These are phyloP conservation scores for Hypoxylon sp. DNA, from an alignment of 2,329 filamentous ascomycete species.

Conservation along the genomic window DNA sequence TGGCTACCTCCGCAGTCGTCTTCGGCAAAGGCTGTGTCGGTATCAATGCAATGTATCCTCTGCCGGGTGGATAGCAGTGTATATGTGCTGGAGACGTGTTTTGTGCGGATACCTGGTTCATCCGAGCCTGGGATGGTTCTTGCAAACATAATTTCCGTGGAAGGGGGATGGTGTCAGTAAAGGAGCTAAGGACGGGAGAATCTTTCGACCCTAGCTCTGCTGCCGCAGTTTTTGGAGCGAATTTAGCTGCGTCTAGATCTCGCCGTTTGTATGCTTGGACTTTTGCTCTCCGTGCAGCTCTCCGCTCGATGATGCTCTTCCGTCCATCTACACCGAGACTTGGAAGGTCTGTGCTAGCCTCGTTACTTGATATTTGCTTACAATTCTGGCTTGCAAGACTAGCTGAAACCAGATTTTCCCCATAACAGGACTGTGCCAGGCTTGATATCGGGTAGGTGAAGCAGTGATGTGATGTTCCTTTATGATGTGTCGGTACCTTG, in stretches of 20 bases:
- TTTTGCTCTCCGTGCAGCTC: constrained; percentile 47
- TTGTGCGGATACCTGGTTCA: not conserved
- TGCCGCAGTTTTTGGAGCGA: constrained; percentile 22
- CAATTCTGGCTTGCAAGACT: not conserved
- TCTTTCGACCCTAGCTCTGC: constrained; percentile 21
- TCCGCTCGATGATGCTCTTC: constrained; percentile 45
- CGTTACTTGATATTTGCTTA: not conserved
- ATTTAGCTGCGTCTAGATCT: constrained; percentile 43
- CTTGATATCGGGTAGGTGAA: not conserved
- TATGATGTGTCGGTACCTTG: not conserved
- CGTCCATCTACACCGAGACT: constrained; percentile 11
- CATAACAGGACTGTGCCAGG: not conserved
- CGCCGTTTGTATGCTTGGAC: constrained; percentile 47
- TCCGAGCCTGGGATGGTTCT: constrained; percentile 25
- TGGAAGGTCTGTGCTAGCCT: not conserved
- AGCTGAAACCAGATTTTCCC: not conserved
- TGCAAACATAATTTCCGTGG: constrained; percentile 18
- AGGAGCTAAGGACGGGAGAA: constrained; percentile 50
- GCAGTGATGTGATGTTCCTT: not conserved
- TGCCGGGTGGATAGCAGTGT: constrained; percentile 5
- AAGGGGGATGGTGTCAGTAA: constrained; percentile 30
- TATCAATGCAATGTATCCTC: not conserved
- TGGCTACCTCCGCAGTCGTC: constrained; percentile 8
- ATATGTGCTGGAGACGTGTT: not conserved
- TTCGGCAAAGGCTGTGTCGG: constrained; percentile 5